These are phyloP conservation scores for Acidiella bohemica DNA, from an alignment of 495 filamentous ascomycete genomes.

Conservation along the genomic window DNA sequence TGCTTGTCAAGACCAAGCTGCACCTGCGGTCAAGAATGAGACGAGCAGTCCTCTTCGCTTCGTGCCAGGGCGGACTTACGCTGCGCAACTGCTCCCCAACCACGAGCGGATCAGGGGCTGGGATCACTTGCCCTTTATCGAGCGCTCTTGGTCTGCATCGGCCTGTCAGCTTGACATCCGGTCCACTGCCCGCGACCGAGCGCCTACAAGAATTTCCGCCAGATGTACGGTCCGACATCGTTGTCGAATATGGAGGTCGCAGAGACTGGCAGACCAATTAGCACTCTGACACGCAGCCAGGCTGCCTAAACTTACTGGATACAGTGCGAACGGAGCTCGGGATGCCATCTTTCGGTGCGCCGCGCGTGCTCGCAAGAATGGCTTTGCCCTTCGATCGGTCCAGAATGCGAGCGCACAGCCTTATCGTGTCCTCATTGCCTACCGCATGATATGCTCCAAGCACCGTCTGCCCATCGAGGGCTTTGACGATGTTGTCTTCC, in stretches of 20 bases:
- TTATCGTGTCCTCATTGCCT: constrained; percentile 6
- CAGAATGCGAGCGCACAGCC: constrained; percentile 16
- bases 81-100: constrained; percentile 22
- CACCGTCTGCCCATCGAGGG: constrained; percentile 19
- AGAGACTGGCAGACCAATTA: constrained; percentile 1
- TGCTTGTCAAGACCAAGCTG: constrained; percentile 17
- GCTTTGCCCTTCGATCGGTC: constrained; percentile 16
- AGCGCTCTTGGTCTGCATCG: constrained; percentile 21
- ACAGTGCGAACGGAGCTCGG: constrained; percentile 13
- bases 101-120: constrained; percentile 19
- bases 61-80: no score
- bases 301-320: constrained; percentile 7
- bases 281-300: background rate
- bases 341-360: constrained; percentile 13
- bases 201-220: constrained; percentile 22
- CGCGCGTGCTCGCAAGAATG: constrained; percentile 14
- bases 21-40: no score
- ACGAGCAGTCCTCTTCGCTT: no score
- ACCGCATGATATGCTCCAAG: constrained; percentile 22
- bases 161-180: no score
- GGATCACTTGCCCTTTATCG: constrained; percentile 9
- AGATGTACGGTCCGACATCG: constrained; percentile 23
- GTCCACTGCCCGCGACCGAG: no score
- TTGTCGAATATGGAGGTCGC: constrained; percentile 14
- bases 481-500: constrained; percentile 21